Evolutionary conservation across 1,284 basidiomycete genomes (phyloP), one percentile per base, ranked within the genome.

Genomic region (Ustilago sp.): DNA sequence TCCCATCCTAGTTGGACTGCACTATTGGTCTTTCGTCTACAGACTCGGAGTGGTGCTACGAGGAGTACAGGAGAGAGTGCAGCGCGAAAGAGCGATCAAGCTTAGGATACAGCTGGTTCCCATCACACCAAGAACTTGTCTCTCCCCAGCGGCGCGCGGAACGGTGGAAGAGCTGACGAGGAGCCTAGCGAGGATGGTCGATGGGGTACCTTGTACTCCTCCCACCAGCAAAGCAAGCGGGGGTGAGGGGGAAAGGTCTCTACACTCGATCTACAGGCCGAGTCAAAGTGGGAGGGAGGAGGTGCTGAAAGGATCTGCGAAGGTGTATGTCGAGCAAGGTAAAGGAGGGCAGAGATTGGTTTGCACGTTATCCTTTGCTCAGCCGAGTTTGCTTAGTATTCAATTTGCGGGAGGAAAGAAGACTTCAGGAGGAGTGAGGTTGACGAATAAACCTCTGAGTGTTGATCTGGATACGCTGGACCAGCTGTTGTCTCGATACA

Each of bases 21-120:
- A 79, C 36, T 79, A 75, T 59, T 63, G 62, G 63, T 79, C 77
- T 8, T 79, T 79, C 17, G 61, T 76, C 23, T 41, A 55, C n/a
- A 58, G 61, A 3, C 60, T 79, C 0, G 58, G 64, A 0, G 31
- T 8, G 2, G 2, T 61, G 23, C 34, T 79, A 13, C 5, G 23
- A 32, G 17, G 41, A 31, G 3, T 72, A 17, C 62, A 66, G 28
- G 17, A 17, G 2, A 43, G 35, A 8, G n/a, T 23, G 2, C 8
- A 47, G 19, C 17, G 6, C 8, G 13, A 52, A 11, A 54, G 13
- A 12, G 59, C 15, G 0, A 12, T 28, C 8, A 43, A 12, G 31
- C 35, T 64, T 0, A 56, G 17, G 12, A 55, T 74, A 6, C 23
- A 68, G 23, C 17, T 68, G 4, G 62, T 74, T 0, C 62, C 71